Conservation (phyloP, 257 asterid species). For the Nicotiana knightiana region DNA sequence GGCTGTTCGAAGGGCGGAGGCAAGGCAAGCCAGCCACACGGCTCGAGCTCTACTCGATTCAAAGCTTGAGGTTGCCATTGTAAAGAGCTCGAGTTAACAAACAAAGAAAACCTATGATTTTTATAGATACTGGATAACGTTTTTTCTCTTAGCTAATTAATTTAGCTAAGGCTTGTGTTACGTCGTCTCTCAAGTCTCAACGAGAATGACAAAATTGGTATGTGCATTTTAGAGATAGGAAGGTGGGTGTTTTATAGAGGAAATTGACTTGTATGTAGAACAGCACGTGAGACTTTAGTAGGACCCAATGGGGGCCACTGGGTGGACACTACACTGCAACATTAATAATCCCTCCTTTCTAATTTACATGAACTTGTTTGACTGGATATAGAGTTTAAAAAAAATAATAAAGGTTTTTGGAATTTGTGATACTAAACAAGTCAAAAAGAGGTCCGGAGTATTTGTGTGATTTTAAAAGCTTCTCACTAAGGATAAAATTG, state of each 20-base stretch:
- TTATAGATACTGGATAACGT: not conserved
- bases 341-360: not conserved
- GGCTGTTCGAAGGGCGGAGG: conserved; percentile 74
- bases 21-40: conserved; percentile 51
- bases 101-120: not conserved
- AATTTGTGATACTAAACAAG: no score
- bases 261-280: not conserved
- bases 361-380: no score
- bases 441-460: no score
- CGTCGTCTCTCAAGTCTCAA: not conserved
- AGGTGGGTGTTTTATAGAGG: conserved; percentile 27
- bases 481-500: no score
- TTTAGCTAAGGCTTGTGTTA: not conserved
- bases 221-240: conserved; percentile 3
- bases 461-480: no score
- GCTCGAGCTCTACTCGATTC: conserved; percentile 24
- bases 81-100: not conserved
- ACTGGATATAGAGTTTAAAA: no score
- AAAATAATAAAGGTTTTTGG: no score
- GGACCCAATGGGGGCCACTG: conserved; percentile 6
- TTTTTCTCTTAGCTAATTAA: not conserved
- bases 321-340: conserved; percentile 16
- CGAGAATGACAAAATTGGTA: not conserved
- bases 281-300: not conserved
- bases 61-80: conserved; percentile 23